These are phyloP conservation scores for Trichophyton simii DNA, from an alignment of 2,329 filamentous ascomycete species.

Conservation along the genomic window DNA sequence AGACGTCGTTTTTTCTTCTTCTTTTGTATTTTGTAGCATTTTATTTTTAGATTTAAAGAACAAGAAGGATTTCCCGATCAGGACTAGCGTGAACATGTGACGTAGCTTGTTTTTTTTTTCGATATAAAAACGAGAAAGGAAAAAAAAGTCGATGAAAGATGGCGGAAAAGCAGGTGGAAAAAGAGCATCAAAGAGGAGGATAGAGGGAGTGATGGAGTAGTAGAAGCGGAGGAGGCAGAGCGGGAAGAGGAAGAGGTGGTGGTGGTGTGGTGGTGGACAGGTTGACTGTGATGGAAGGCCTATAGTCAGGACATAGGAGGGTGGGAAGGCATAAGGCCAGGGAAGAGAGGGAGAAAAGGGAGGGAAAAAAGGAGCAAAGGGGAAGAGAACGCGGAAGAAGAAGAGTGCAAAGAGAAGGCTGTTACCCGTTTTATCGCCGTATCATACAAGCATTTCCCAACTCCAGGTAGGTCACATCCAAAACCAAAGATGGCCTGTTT, in stretches of 20 bases:
- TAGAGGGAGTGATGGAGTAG: too few relatives aligned
- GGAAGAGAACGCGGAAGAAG: neutral
- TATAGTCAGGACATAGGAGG: neutral
- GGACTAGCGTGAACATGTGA: slow-evolving; percentile 2
- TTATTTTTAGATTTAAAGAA: neutral
- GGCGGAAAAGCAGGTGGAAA: neutral
- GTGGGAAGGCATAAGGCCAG: too few relatives aligned
- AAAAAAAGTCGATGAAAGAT: neutral
- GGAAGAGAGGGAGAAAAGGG: neutral
- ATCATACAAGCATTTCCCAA: slow-evolving; percentile 5
- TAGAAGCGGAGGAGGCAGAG: neutral
- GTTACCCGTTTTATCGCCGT: slow-evolving; percentile 1
- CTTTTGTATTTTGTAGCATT: neutral
- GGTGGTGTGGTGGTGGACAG: neutral
- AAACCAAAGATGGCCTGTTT: neutral
- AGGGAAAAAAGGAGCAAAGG: neutral
- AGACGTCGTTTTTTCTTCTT: neutral
- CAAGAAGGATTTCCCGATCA: neutral
- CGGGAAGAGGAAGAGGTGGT: neutral
- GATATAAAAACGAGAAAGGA: neutral
- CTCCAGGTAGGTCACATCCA: slow-evolving; percentile 1
- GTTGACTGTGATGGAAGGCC: neutral
- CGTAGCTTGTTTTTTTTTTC: neutral
- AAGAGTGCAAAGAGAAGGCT: neutral
- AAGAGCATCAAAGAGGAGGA: neutral